Percentiles rank a stretch among this genome's conserved stretches.
Evolutionary conservation across 768 basidiomycete species (phyloP).

Genomic region (Rhodosporidiobolus sp.): DNA sequence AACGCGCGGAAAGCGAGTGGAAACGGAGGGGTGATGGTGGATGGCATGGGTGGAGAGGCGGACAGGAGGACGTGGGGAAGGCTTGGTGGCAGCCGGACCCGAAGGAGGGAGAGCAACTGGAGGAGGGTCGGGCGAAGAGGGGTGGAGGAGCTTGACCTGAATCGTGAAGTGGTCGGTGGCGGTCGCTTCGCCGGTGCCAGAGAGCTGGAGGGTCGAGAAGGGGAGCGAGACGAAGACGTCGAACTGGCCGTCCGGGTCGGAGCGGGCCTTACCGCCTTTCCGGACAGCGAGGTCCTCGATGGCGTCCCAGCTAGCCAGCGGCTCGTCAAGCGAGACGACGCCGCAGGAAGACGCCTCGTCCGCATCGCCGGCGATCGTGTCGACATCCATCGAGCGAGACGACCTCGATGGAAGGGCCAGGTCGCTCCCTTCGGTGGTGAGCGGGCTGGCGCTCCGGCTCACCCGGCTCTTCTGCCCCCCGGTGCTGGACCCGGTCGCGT

Average conservation of each 20-base stretch:
- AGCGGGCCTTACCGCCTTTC: not conserved
- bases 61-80: not conserved
- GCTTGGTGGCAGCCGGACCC: not conserved
- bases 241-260: not conserved
- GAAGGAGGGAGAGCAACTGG: not conserved
- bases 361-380: not conserved
- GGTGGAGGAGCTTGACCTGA: slow-evolving; percentile 11
- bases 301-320: not conserved
- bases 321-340: not conserved
- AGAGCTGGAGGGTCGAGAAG: slow-evolving; percentile 8
- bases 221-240: slow-evolving; percentile 13
- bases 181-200: slow-evolving; percentile 11
- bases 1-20: slow-evolving; percentile 24
- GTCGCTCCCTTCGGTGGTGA: not conserved
- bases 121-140: not conserved
- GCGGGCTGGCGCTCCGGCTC: not conserved
- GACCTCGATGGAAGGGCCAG: not conserved
- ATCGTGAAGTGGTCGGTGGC: slow-evolving; percentile 34
- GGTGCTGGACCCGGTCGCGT: not conserved
- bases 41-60: slow-evolving; percentile 4
- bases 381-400: not conserved
- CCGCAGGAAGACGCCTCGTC: not conserved
- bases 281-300: not conserved
- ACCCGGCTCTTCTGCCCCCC: not conserved
- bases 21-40: slow-evolving; percentile 22